Evolutionary conservation across 2,329 filamentous ascomycete species (phyloP), one percentile per base, ranked within the genome.

Genomic region (Coniella vitis): DNA sequence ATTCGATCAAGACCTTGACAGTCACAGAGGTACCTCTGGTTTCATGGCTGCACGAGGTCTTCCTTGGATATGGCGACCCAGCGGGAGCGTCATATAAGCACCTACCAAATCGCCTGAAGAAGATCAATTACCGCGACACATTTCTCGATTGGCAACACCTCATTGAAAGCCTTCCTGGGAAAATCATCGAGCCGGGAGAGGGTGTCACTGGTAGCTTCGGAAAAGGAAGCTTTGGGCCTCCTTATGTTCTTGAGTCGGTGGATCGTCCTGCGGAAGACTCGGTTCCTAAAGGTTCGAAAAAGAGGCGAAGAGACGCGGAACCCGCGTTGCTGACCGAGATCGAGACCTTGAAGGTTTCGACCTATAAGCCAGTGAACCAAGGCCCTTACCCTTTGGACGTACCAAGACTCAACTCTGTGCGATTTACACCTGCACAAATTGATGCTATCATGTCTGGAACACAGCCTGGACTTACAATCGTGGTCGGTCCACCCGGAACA

Each of bases 61-160:
- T 97, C 65, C 72, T 98, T n/a, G 93, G 93, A 3, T 97, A 95
- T 64, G 93, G 93, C 40, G 90, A 98, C 65, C 91, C 93, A 50
- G 79, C 88, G 25, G 84, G 87, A 51, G 93, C 93, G 31, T 86
- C 82, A 19, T 95, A 95, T 69, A 89, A 87, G 55, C 84, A 89
- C 44, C 70, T 98, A 14, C 70, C 86, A 1, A 93, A 89, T 63
- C 79, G 83, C 51, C 74, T 95, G 55, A 81, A 82, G 59, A 87
- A 79, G 48, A 73, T 98, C 46, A 90, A 98, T 64, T 96, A 90
- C 63, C 79, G 90, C 48, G 94, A 98, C 63, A 97, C 93, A 0
- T 96, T 98, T 63, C 68, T 97, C 51, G 83, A 96, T 68, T 97
- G 91, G 90, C 83, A 94, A 58, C 94, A 98, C 71, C 74, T 98